phyloP scores from a whole-genome alignment of 148 eudicot genomes.

The Camellia lanceoleosa region DNA sequence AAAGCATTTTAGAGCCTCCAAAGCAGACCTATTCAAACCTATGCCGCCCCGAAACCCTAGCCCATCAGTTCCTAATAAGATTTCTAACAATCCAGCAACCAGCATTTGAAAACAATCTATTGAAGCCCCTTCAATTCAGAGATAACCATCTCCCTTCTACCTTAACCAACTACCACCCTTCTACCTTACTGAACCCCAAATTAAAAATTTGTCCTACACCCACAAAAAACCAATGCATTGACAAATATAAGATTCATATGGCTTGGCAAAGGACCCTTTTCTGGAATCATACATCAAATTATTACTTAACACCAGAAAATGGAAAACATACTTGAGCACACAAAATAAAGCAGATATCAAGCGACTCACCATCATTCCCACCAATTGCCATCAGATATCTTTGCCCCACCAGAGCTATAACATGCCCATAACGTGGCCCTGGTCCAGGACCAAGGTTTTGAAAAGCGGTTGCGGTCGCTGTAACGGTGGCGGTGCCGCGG shows the following conservation, averaged over 20 bases:
- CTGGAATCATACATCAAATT: constrained; percentile 27
- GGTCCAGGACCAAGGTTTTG: too few relatives aligned
- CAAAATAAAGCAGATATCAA: neutral
- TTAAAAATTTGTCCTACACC: neutral
- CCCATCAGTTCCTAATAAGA: neutral
- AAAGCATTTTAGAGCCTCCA: neutral
- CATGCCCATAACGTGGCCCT: too few relatives aligned
- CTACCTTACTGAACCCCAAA: neutral
- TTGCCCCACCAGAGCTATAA: too few relatives aligned
- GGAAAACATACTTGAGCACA: neutral
- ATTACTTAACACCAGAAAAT: neutral
- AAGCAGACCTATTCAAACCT: too few relatives aligned
- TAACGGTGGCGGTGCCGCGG: too few relatives aligned
- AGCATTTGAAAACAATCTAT: neutral
- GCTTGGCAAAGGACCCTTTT: constrained; percentile 85
- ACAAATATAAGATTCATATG: constrained; percentile 48
- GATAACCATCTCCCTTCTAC: neutral
- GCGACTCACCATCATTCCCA: too few relatives aligned
- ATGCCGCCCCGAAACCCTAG: too few relatives aligned
- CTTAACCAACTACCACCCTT: too few relatives aligned
- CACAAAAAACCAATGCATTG: neutral
- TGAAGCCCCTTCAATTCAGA: neutral
- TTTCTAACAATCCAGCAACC: neutral
- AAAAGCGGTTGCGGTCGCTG: too few relatives aligned
- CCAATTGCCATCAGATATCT: too few relatives aligned